phyloP scores from a whole-genome alignment of 2,329 filamentous ascomycete genomes.

The Cyclaneusma minus region DNA sequence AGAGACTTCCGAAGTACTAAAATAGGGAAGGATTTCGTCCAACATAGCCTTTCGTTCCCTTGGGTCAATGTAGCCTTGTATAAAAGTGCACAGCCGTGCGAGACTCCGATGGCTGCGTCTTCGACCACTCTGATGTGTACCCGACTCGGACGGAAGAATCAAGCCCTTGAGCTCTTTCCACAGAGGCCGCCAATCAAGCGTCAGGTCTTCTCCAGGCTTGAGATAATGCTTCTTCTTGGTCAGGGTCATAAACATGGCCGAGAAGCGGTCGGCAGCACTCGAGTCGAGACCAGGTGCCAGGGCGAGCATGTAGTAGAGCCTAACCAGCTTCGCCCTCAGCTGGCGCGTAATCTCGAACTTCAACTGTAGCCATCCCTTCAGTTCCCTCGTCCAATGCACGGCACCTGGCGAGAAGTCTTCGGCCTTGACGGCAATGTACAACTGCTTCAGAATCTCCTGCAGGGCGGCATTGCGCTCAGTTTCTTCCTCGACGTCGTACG shows the following conservation, averaged over 20 bases:
- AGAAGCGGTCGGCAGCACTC: conserved; percentile 71
- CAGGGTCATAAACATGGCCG: conserved; percentile 89
- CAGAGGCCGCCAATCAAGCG: conserved; percentile 81
- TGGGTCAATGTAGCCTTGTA: conserved; percentile 86
- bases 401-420: conserved; percentile 91
- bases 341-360: conserved; percentile 92
- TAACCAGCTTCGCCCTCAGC: conserved; percentile 68
- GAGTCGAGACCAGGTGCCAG: conserved; percentile 80
- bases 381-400: conserved; percentile 92
- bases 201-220: conserved; percentile 76
- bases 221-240: conserved; percentile 97
- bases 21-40: conserved; percentile 69
- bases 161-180: conserved; percentile 88
- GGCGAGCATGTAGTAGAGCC: conserved; percentile 86
- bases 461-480: conserved; percentile 63
- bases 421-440: conserved; percentile 81
- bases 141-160: conserved; percentile 72
- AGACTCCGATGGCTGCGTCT: conserved; percentile 47
- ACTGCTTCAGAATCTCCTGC: conserved; percentile 76
- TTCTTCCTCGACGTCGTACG: conserved; percentile 76
- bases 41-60: conserved; percentile 69
- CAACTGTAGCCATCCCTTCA: conserved; percentile 85
- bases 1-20: conserved; percentile 84
- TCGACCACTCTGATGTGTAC: conserved; percentile 41
- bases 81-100: conserved; percentile 79